Evolutionary conservation across 2,329 filamentous ascomycete species (phyloP), one percentile per base, ranked within the genome.

Genomic region (Apiospora kogelbergensis): DNA sequence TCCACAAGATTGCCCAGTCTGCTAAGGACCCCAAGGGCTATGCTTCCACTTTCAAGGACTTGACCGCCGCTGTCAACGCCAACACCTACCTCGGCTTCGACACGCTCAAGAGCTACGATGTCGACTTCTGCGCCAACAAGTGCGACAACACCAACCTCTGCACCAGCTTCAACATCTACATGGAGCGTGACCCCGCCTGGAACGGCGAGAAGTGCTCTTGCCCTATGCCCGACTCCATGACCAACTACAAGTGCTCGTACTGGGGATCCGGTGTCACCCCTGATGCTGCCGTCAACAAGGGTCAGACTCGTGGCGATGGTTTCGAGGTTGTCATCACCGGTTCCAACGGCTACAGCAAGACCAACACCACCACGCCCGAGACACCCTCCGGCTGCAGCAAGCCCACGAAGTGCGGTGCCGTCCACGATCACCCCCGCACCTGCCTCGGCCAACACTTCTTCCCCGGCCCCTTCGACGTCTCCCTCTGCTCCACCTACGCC

Each of bases 201-300:
- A 68, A 75, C 74, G 71, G 69, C 13, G 66, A 72, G 72, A 67
- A 73, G 66, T 70, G 69, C 67, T 68, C 76, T 73, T 81, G 80
- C 76, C 76, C 78, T 15, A 78, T 79, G 72, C 79, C 79, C 44
- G 68, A 76, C 13, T 77, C 77, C 17, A 78, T 79, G 67, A 80
- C 79, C 69, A 79, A 77, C 74, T 80, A 78, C 76, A 80, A 80
- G 73, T 81, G 80, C 74, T 77, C 79, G 9, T 76, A 81, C 41
- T 81, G 77, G 77, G 78, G 79, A 45, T 77, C 78, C 67, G 72
- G 69, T 63, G 77, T 81, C 68, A 72, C 76, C 30, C 72, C 74
- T 42, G 70, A 63, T 17, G 70, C 71, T 7, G 73, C 72, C 60
- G 68, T 65, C 65, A 74, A 73, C 67, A 64, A 41, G 24, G 73